Conservation (phyloP, 2,329 filamentous ascomycete species). For the Aspergillus viridinutans region DNA sequence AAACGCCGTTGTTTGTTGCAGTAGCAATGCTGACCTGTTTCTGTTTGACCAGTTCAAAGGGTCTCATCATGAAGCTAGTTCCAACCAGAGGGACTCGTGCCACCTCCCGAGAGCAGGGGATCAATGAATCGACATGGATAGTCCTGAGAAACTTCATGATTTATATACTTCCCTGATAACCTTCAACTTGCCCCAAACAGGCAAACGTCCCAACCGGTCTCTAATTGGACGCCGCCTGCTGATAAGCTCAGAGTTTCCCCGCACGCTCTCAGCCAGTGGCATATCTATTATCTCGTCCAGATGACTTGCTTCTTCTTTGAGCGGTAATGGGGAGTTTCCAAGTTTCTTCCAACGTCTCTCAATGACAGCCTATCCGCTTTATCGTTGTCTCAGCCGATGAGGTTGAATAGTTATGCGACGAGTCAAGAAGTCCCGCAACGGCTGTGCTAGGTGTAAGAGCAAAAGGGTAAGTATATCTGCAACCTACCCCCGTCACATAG, state of each 20-base stretch:
- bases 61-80: neutral
- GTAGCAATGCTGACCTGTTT: neutral
- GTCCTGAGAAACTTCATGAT: neutral
- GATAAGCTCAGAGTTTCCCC: neutral
- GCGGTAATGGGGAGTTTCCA: neutral
- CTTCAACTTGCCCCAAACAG: conserved; percentile 6
- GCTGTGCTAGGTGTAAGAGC: conserved; percentile 40
- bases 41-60: neutral
- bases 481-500: neutral
- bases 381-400: conserved; percentile 39
- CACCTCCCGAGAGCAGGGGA: neutral
- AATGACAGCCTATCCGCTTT: conserved; percentile 8
- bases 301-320: neutral
- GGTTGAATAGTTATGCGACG: conserved; percentile 40
- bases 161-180: neutral
- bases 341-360: neutral
- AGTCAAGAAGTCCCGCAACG: conserved; percentile 41
- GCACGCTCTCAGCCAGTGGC: neutral
- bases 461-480: conserved; percentile 29
- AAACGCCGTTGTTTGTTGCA: neutral
- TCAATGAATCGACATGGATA: neutral
- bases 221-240: conserved; percentile 1
- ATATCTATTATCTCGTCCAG: neutral
- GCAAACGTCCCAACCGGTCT: conserved; percentile 2
- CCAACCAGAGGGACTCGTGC: neutral